These are phyloP conservation scores for Triangularia verruculosa DNA, from an alignment of 2,329 filamentous ascomycete species.

Conservation along the genomic window DNA sequence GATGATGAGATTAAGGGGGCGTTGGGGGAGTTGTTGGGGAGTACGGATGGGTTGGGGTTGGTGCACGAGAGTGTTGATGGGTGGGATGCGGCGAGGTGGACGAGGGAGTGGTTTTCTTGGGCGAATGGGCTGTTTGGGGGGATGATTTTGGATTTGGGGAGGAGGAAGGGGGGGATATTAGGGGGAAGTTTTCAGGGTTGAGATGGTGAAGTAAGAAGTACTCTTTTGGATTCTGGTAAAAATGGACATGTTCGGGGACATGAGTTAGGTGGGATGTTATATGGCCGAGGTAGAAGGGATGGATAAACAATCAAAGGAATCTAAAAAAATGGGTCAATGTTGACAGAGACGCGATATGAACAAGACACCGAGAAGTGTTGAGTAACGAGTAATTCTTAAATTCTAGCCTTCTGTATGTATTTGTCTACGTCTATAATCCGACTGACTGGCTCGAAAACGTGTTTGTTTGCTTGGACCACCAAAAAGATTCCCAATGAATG, in stretches of 20 bases:
- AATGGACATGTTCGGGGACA: no score
- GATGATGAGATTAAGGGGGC: constrained; percentile 70
- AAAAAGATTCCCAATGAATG: not conserved
- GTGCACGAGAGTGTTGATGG: constrained; percentile 80
- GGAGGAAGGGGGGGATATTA: constrained; percentile 59
- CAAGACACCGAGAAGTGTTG: no score
- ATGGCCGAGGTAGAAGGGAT: no score
- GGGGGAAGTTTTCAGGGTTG: constrained; percentile 36
- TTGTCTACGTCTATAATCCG: not conserved
- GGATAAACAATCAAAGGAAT: no score
- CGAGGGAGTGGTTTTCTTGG: constrained; percentile 65
- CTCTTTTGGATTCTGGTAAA: no score
- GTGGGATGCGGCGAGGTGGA: constrained; percentile 47
- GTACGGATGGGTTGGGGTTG: constrained; percentile 69
- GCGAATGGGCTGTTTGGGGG: constrained; percentile 88
- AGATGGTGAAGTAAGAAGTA: not conserved
- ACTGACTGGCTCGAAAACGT: not conserved
- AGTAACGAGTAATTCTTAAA: not conserved
- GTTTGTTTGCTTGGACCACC: not conserved
- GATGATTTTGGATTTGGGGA: constrained; percentile 71
- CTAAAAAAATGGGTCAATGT: no score
- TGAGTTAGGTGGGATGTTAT: no score
- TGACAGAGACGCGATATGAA: no score
- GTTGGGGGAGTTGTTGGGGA: constrained; percentile 63
- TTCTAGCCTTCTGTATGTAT: not conserved